Base-by-base conservation (phyloP, 169 alveolate species). In the Pseudocohnilembus persalinus region DNA sequence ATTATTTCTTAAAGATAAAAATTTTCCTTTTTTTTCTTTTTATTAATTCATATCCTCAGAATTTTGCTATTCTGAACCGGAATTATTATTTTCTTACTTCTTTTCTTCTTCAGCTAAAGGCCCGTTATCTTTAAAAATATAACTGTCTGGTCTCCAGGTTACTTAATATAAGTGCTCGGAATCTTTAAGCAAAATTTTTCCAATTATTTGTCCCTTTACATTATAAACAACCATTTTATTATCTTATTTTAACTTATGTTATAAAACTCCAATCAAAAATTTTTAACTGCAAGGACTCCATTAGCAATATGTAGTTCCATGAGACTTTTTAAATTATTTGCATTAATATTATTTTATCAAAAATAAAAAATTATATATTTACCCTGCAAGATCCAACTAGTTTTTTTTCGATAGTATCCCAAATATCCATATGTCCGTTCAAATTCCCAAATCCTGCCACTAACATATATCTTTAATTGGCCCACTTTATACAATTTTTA, bases 371-470 rank as follows among this genome's bases (percentile, higher is more conserved):
- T 29, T 75, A 0, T 75, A 33, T 77, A 1, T 6, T 77, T 77
- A 77, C 82, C 4, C 64, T 79, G 29, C 35, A 79, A 49, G 34
- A 28, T 15, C 84, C 84, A 27, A 63, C 73, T 79, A 49, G n/a
- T 64, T 79, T 29, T 25, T 29, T 29, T 28, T 79, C 76, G 27
- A 49, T 20, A 64, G 63, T 76, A 79, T 35, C 64, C 84, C 84
- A 79, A 79, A 79, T 73, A 49, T 79, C 84, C 4, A 79, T 49
- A 35, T 79, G 76, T 63, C 84, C 84, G 25, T 73, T 72, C 11
- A 79, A 29, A 29, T 79, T 79, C 16, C 84, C 84, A 29, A 79
- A 79, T 29, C 84, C 84, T 0, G 76, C 84, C 20, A 79, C 29
- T 33, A 79, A 29, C 16, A 79, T 25, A 1, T 49, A 29, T n/a